Evolutionary conservation across 2,329 filamentous ascomycete species (phyloP).

Genomic region (Nannizzia gypsea): DNA sequence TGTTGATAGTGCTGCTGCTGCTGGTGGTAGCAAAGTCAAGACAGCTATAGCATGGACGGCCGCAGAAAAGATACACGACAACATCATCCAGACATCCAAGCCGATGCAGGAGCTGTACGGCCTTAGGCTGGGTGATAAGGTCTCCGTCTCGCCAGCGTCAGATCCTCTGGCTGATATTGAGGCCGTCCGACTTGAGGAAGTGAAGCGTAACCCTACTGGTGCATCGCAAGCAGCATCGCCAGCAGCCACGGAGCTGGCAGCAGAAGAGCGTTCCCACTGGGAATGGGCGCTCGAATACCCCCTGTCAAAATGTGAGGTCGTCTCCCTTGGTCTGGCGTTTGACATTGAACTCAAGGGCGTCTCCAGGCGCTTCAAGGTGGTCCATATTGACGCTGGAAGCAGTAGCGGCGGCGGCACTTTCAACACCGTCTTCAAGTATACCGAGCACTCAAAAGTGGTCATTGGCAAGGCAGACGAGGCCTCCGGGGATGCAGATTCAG

Average conservation of each 20-base stretch:
- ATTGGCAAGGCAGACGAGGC: conserved; percentile 21
- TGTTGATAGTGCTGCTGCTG: conserved; percentile 18
- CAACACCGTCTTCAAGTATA: conserved; percentile 28
- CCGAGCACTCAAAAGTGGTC: conserved; percentile 22
- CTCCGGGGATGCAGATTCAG: conserved; percentile 3
- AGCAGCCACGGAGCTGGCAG: conserved; percentile 20
- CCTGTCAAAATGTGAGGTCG: conserved; percentile 48
- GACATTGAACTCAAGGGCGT: conserved; percentile 48
- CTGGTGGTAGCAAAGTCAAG: conserved; percentile 31
- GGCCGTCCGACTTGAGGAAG: conserved; percentile 49
- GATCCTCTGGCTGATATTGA: conserved; percentile 43
- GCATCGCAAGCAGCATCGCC: background rate
- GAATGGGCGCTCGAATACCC: conserved; percentile 37
- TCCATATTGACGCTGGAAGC: conserved; percentile 44
- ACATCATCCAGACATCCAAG: conserved; percentile 61
- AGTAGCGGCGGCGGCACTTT: conserved; percentile 31
- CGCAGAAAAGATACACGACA: conserved; percentile 51
- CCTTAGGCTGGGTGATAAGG: conserved; percentile 58
- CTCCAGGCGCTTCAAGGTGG: conserved; percentile 51
- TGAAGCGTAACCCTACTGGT: conserved; percentile 18
- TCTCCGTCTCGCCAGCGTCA: conserved; percentile 48
- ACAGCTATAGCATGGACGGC: conserved; percentile 54
- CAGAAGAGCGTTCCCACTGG: conserved; percentile 35
- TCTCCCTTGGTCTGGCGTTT: conserved; percentile 59
- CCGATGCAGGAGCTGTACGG: conserved; percentile 60